Evolutionary conservation across 768 basidiomycete species (phyloP).

Genomic region (Arthromyces matolae): DNA sequence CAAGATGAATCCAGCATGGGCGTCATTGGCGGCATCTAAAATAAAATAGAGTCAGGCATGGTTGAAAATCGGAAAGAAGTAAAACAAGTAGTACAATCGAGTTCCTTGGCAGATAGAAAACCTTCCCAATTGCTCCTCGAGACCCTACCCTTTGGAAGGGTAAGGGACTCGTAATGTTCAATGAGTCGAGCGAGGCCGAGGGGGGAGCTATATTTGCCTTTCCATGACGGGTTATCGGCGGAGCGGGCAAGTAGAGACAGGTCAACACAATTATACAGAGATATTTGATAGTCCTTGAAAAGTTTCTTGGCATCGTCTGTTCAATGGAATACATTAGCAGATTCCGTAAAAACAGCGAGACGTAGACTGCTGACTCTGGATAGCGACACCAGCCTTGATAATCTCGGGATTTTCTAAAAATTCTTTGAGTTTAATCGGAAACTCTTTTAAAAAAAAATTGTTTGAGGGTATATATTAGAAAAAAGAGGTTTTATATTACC

Average conservation of each 20-base stretch:
- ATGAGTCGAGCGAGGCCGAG: conserved; percentile 65
- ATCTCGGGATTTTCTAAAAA: conserved; percentile 52
- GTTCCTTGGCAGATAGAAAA: conserved; percentile 40
- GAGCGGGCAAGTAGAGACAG: conserved; percentile 65
- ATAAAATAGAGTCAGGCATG: not conserved
- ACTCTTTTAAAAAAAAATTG: conserved; percentile 32
- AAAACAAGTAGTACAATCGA: conserved; percentile 48
- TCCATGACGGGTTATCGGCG: conserved; percentile 70
- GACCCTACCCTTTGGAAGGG: conserved; percentile 56
- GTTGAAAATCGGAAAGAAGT: not conserved
- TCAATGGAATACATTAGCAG: conserved; percentile 6
- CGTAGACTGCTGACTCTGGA: conserved; percentile 51
- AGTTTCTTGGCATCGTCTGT: conserved; percentile 70
- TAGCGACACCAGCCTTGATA: conserved; percentile 69
- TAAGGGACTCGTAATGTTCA: conserved; percentile 53
- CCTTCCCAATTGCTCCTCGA: conserved; percentile 71
- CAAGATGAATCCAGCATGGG: conserved; percentile 57
- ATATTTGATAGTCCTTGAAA: conserved; percentile 42
- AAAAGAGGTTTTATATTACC: conserved; percentile 29
- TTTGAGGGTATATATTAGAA: not conserved
- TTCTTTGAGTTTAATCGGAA: conserved; percentile 46
- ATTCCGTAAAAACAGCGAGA: conserved; percentile 7
- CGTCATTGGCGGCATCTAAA: conserved; percentile 67
- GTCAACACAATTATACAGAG: conserved; percentile 58
- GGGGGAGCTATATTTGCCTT: conserved; percentile 57